phyloP scores from a whole-genome alignment of 129 eudicot genomes.

The Flaveria ramosissima region DNA sequence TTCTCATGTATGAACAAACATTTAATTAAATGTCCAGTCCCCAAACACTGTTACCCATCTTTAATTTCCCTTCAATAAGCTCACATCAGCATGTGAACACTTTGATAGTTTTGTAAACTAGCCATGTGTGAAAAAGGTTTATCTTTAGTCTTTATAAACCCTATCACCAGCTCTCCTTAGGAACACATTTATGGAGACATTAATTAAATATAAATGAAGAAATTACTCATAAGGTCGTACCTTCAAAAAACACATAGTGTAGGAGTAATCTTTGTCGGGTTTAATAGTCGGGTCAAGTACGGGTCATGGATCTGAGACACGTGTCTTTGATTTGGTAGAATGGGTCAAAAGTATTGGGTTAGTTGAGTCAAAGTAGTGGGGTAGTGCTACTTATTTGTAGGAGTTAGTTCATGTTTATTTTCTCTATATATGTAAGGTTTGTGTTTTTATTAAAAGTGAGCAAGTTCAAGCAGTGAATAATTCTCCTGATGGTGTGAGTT shows the following conservation, averaged over 20 bases:
- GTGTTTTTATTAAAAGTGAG: no score
- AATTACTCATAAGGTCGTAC: not conserved
- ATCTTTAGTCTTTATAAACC: conserved; percentile 12
- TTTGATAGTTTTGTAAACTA: not conserved
- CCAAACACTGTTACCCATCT: not conserved
- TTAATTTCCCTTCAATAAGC: not conserved
- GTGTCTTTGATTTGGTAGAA: no score
- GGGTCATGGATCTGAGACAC: no score
- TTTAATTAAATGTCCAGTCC: not conserved
- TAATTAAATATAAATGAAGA: not conserved
- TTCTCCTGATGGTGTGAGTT: no score
- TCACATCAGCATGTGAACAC: not conserved
- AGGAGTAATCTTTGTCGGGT: no score
- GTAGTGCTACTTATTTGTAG: no score
- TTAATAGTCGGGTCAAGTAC: no score
- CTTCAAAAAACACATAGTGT: not conserved
- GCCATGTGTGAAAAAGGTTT: not conserved
- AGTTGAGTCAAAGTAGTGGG: no score
- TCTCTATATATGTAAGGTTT: no score
- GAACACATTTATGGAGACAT: conserved; percentile 7
- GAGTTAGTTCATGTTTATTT: no score
- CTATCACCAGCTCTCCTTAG: not conserved
- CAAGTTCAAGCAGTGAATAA: no score
- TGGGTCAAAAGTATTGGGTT: no score
- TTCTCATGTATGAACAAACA: not conserved